A percentile compares a stretch with the other conserved stretches of the same genome.
phyloP scores from a whole-genome alignment of 768 basidiomycete species.

The Mycena vitilis region DNA sequence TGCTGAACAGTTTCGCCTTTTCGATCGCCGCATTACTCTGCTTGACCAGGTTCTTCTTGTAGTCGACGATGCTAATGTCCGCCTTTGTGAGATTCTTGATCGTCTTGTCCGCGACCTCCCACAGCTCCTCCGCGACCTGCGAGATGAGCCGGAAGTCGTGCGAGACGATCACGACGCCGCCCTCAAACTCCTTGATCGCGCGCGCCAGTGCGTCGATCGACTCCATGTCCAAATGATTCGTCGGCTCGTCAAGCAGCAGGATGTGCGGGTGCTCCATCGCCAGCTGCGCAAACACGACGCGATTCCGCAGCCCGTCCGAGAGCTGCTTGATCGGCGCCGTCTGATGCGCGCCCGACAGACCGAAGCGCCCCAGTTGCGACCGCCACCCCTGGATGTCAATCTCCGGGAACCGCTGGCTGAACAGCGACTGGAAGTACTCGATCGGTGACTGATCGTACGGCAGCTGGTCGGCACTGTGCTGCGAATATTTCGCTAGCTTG shows the following conservation, averaged over 20 bases:
- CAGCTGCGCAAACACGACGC: conserved; percentile 96
- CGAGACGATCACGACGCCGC: conserved; percentile 98
- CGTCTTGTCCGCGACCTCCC: conserved; percentile 97
- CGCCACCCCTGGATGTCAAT: conserved; percentile 96
- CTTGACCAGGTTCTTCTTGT: conserved; percentile 88
- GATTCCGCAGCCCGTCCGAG: conserved; percentile 96
- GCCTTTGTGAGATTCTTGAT: conserved; percentile 92
- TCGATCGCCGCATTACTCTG: conserved; percentile 89
- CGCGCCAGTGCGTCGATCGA: conserved; percentile 96
- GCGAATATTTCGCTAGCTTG: conserved; percentile 98
- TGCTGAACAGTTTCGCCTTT: conserved; percentile 94
- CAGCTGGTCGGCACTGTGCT: conserved; percentile 98
- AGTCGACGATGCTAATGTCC: conserved; percentile 92
- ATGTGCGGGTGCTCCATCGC: conserved; percentile 99
- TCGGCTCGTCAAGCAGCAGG: conserved; percentile 92
- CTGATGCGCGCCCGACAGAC: conserved; percentile 94
- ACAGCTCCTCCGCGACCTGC: conserved; percentile 98
- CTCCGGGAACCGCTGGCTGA: conserved; percentile 88
- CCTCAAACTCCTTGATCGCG: conserved; percentile 97
- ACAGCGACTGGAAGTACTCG: conserved; percentile 92
- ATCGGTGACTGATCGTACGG: conserved; percentile 93
- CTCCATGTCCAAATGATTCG: conserved; percentile 97
- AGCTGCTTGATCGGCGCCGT: conserved; percentile 93
- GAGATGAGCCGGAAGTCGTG: conserved; percentile 99
- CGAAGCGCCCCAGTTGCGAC: conserved; percentile 94